Conservation (phyloP, 352 stramenopile species). For the Plasmopara muralis region DNA sequence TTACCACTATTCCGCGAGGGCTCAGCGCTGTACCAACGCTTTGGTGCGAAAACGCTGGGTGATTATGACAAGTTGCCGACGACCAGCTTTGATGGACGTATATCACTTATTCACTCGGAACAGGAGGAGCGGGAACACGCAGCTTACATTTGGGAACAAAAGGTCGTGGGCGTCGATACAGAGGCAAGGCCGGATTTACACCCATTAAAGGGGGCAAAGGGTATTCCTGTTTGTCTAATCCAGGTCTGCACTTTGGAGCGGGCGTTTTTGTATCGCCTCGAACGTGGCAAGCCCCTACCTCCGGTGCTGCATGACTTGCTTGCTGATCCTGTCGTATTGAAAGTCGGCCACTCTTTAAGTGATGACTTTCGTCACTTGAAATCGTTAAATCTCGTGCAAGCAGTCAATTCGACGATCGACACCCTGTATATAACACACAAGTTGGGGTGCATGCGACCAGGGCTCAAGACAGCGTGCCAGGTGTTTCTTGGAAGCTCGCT, state of each 20-base stretch:
- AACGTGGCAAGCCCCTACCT: constrained; percentile 42
- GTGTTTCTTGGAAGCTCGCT: constrained; percentile 65
- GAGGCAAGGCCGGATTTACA: constrained; percentile 65
- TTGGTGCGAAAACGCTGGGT: constrained; percentile 38
- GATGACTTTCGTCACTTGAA: constrained; percentile 71
- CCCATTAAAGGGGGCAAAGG: constrained; percentile 34
- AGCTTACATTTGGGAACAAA: constrained; percentile 46
- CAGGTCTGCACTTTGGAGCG: constrained; percentile 71
- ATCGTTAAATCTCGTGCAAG: constrained; percentile 43
- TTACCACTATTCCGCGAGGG: constrained; percentile 61
- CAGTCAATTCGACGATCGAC: constrained; percentile 66
- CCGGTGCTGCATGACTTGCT: constrained; percentile 55
- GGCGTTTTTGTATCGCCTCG: constrained; percentile 67
- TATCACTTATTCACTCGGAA: constrained; percentile 58
- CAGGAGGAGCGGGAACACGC: constrained; percentile 45
- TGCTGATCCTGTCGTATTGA: constrained; percentile 49
- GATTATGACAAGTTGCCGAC: constrained; percentile 48
- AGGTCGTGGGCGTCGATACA: constrained; percentile 66
- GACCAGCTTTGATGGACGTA: constrained; percentile 41
- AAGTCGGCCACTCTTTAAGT: constrained; percentile 71
- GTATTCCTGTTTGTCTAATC: constrained; percentile 72
- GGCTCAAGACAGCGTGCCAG: constrained; percentile 65
- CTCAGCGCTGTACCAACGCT: constrained; percentile 43
- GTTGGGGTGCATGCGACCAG: constrained; percentile 64
- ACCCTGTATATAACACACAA: constrained; percentile 74